These are phyloP conservation scores for Cubamyces sp. DNA, from an alignment of 768 basidiomycete genomes.

Conservation along the genomic window DNA sequence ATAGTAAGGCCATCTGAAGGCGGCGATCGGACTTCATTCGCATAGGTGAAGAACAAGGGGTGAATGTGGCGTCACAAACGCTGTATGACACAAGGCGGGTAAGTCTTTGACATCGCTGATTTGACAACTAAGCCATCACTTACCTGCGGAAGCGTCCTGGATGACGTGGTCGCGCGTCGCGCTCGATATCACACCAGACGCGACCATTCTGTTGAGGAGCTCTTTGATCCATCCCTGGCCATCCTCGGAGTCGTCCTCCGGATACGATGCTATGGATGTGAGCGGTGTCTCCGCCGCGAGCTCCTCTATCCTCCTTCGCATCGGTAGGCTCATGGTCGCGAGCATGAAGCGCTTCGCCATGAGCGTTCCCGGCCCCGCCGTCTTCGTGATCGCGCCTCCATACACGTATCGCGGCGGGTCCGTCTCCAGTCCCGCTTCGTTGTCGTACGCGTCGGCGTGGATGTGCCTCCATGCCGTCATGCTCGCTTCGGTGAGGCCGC, in stretches of 20 bases:
- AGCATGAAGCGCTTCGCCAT: slow-evolving; percentile 16
- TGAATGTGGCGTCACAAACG: slow-evolving; percentile 5
- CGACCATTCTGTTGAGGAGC: slow-evolving; percentile 16
- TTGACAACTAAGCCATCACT: neutral
- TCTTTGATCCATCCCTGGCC: slow-evolving; percentile 15
- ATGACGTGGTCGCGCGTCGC: slow-evolving; percentile 2
- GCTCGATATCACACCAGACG: slow-evolving; percentile 5
- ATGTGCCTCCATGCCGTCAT: slow-evolving; percentile 21
- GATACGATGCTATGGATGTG: neutral
- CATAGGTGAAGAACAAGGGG: slow-evolving; percentile 2
- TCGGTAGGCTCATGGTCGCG: slow-evolving; percentile 5
- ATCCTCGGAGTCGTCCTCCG: neutral
- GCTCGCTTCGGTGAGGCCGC: neutral
- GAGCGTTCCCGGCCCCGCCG: slow-evolving; percentile 15
- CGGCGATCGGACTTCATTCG: neutral
- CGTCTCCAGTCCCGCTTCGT: slow-evolving; percentile 17
- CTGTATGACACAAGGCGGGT: neutral
- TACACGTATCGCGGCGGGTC: slow-evolving; percentile 14
- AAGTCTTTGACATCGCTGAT: too few relatives aligned
- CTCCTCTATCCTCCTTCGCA: slow-evolving; percentile 11
- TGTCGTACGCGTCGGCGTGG: slow-evolving; percentile 15
- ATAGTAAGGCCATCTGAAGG: too few relatives aligned
- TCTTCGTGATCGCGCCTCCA: slow-evolving; percentile 21
- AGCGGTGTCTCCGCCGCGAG: slow-evolving; percentile 15
- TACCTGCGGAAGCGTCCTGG: slow-evolving; percentile 5